Evolutionary conservation across 2,329 filamentous ascomycete genomes (phyloP).

Genomic region (Cordyceps tenuipes): DNA sequence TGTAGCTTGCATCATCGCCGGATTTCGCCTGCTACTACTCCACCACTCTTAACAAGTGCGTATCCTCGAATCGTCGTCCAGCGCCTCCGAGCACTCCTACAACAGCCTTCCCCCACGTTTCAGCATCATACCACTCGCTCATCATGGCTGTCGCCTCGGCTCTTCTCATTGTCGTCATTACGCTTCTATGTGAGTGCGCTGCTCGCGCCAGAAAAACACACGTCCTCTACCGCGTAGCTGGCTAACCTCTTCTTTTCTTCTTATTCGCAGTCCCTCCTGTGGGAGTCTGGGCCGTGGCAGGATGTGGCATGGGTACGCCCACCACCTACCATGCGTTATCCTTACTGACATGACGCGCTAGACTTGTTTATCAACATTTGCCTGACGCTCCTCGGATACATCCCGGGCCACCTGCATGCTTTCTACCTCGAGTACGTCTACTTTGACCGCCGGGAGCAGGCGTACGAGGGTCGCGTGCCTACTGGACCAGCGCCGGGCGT

Average conservation of each 20-base stretch:
- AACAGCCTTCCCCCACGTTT: not conserved
- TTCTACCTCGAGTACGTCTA: conserved; percentile 81
- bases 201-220: not conserved
- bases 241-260: conserved; percentile 15
- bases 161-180: conserved; percentile 42
- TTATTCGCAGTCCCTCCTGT: conserved; percentile 51
- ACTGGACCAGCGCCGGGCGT: conserved; percentile 55
- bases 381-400: conserved; percentile 59
- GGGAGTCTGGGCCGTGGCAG: conserved; percentile 55
- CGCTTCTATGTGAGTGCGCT: conserved; percentile 39
- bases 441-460: conserved; percentile 62
- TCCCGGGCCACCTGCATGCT: conserved; percentile 72
- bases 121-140: conserved; percentile 16
- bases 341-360: conserved; percentile 15
- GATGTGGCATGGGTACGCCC: conserved; percentile 49
- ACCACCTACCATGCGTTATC: not conserved
- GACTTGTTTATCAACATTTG: conserved; percentile 61
- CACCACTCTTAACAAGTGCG: not conserved
- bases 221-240: not conserved
- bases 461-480: conserved; percentile 46
- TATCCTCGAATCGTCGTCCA: not conserved
- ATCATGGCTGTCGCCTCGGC: conserved; percentile 43
- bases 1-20: not conserved
- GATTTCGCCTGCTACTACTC: not conserved
- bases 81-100: not conserved